Evolutionary conservation across 2,329 filamentous ascomycete species (phyloP).

Genomic region (Periconia digitata): DNA sequence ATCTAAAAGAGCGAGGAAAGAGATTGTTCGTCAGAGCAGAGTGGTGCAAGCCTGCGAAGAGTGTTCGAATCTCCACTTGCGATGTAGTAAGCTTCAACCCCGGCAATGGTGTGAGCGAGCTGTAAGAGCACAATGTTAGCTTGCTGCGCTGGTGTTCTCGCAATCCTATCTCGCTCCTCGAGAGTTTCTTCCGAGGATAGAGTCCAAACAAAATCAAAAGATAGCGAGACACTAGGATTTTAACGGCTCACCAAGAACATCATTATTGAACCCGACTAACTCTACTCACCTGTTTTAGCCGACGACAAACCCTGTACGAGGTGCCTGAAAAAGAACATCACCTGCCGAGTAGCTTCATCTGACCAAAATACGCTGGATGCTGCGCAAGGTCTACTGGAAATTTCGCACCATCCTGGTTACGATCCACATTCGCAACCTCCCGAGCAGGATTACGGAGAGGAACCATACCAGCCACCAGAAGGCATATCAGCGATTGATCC

Average conservation of each 20-base stretch:
- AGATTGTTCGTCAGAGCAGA: slow-evolving; percentile 28
- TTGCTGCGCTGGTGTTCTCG: too few relatives aligned
- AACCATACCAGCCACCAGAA: neutral
- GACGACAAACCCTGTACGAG: slow-evolving; percentile 57
- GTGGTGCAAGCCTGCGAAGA: slow-evolving; percentile 53
- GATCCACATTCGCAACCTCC: neutral
- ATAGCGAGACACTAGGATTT: too few relatives aligned
- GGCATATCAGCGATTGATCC: neutral
- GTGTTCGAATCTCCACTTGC: slow-evolving; percentile 55
- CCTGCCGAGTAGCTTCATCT: slow-evolving; percentile 39
- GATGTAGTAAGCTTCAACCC: too few relatives aligned
- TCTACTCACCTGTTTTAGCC: too few relatives aligned
- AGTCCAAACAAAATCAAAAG: too few relatives aligned
- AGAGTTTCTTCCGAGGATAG: too few relatives aligned
- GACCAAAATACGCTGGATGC: slow-evolving; percentile 22
- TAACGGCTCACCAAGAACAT: too few relatives aligned
- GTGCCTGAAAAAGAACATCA: slow-evolving; percentile 53
- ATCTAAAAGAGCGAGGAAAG: slow-evolving; percentile 29
- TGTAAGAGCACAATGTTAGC: too few relatives aligned
- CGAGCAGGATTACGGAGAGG: too few relatives aligned
- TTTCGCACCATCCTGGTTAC: slow-evolving; percentile 30
- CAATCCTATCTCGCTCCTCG: too few relatives aligned
- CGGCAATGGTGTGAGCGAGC: too few relatives aligned
- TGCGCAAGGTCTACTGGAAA: slow-evolving; percentile 32
- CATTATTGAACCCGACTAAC: too few relatives aligned